Evolutionary conservation across 495 filamentous ascomycete species (phyloP), one percentile per base, ranked within the genome.

Genomic region (Hyaloscypha bicolor): DNA sequence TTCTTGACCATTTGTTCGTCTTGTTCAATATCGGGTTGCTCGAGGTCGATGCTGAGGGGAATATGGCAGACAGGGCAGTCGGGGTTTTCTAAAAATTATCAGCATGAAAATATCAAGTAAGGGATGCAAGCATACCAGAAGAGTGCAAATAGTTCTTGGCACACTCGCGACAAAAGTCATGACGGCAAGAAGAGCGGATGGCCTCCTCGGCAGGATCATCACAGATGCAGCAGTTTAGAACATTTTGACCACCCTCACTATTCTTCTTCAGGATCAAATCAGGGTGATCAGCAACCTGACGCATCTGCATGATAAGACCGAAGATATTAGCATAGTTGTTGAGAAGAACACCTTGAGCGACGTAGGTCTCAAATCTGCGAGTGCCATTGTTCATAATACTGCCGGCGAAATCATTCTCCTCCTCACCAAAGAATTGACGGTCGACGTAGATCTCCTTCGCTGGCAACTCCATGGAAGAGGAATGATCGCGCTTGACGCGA

Each of bases 11-110:
- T 74, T 21, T 86, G 84, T 72, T 91, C 89, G 64, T 96, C 91
- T 77, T 96, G 92, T 76, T 95, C 94, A 51, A 97, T 91, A 58
- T 94, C 93, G 0, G 93, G 93, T 77, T 96, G 92, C 74, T 97
- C 94, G 9, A 97, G 86, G 76, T 99, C 95, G 69, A 97, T 95
- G 6, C 87, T 86, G 3, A 97, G 84, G 2, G 89, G 79, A 62
- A 97, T 96, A 75, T 99, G 95, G 77, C 95, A 99, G 45, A 86
- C 88, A 0, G 95, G 95, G 67, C 95, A 99, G 67, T 97, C 91
- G 0, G 93, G 89, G 19, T 81, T 79, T 11, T 80, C 80, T 29
- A 37, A 6, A 63, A 51, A 39, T 37, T 11, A 42, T 63, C 60
- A 68, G 25, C 30, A 32, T n/a, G 35, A 30, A 55, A n/a, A 32